Percentiles rank a stretch among this genome's conserved stretches.
These are phyloP conservation scores for Closterium sp. DNA, from an alignment of 139 green algal genomes.

Conservation along the genomic window DNA sequence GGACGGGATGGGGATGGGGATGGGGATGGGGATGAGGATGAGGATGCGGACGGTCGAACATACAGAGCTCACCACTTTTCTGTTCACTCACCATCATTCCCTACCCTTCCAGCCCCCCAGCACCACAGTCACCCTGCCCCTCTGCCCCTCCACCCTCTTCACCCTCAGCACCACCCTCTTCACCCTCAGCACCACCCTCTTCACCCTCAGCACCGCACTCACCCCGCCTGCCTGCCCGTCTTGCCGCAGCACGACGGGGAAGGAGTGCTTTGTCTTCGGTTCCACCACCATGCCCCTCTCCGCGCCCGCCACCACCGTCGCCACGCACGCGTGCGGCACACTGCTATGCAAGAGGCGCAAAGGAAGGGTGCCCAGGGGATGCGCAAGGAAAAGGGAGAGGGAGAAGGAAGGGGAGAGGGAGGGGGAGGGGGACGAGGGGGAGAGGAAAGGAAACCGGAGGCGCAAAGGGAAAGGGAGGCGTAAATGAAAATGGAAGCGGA, in stretches of 20 bases:
- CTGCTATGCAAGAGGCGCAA: not conserved
- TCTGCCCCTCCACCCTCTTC: too few species aligned
- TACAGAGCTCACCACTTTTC: too few species aligned
- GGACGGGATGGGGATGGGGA: too few species aligned
- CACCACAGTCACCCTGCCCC: too few species aligned
- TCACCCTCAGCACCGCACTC: not conserved
- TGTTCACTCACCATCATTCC: too few species aligned
- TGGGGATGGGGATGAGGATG: too few species aligned
- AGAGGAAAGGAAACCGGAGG: not conserved
- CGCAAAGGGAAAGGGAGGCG: not conserved
- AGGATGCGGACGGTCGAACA: too few species aligned
- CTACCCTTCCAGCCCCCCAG: too few species aligned
- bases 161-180: too few species aligned
- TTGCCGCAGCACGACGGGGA: not conserved
- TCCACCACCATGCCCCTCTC: not conserved
- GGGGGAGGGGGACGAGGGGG: too few species aligned
- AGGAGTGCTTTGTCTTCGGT: slow-evolving; percentile 14
- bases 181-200: too few species aligned
- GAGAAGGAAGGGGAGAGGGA: not conserved
- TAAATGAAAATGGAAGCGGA: not conserved
- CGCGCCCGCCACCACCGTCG: too few species aligned
- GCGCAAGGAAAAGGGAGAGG: not conserved
- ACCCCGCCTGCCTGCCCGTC: not conserved
- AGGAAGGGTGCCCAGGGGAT: not conserved
- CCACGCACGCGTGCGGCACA: not conserved